Evolutionary conservation across 2,329 filamentous ascomycete genomes (phyloP).

Genomic region (Talaromyces funiculosus): DNA sequence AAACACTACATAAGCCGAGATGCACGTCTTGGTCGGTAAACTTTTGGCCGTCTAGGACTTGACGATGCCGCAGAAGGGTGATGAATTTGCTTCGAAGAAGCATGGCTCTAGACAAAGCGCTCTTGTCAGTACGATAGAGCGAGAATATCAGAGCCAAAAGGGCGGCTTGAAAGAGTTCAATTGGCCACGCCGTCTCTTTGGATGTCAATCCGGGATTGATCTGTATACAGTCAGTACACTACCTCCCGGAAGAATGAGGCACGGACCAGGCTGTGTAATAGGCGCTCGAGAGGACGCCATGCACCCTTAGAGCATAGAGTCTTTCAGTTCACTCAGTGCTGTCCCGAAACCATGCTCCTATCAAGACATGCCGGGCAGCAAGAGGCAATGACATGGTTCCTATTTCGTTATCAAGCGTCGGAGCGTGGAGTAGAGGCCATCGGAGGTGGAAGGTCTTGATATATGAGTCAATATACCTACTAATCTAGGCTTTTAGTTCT

Average conservation of each 20-base stretch:
- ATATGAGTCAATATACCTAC: constrained; percentile 2
- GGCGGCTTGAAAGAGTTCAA: constrained; percentile 5
- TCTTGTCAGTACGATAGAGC: constrained; percentile 9
- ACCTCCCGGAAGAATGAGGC: too few species aligned
- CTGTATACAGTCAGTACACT: background rate
- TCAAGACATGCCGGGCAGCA: constrained; percentile 6
- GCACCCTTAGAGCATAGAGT: constrained; percentile 3
- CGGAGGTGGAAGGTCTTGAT: constrained; percentile 3
- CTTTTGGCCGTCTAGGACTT: background rate
- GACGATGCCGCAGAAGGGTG: constrained; percentile 7
- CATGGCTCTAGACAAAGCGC: constrained; percentile 1
- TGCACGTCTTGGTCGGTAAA: constrained; percentile 5
- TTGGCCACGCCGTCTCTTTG: constrained; percentile 1
- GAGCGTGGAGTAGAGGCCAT: constrained; percentile 8
- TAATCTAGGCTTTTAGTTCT: background rate
- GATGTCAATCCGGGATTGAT: background rate
- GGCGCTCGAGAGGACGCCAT: constrained; percentile 7
- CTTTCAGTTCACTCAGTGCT: constrained; percentile 1
- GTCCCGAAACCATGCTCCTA: constrained; percentile 8
- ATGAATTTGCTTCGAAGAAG: constrained; percentile 11
- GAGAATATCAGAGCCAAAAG: constrained; percentile 4
- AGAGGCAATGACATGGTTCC: background rate
- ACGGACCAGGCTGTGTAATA: background rate
- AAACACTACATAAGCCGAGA: background rate
- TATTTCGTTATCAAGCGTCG: constrained; percentile 1